Percentiles rank a stretch among this genome's conserved stretches.
These are phyloP conservation scores for Wallacemonas rigidus DNA, from an alignment of 208 protist species.

Conservation along the genomic window DNA sequence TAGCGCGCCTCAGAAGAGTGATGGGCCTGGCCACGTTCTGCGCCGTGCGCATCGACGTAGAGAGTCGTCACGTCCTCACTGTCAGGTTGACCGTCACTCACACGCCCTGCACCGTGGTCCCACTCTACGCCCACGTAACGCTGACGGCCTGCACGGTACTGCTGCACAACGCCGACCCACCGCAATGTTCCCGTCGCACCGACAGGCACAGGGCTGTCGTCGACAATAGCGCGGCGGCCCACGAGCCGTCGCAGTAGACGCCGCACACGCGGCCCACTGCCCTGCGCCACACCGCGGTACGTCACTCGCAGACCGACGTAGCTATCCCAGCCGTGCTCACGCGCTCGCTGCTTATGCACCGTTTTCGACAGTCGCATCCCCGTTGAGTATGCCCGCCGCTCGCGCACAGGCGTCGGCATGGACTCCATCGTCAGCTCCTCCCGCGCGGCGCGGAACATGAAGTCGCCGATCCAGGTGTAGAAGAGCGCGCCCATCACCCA, in stretches of 20 bases:
- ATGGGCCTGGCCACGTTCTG: background rate
- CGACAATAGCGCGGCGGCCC: background rate
- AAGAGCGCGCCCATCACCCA: slow-evolving; percentile 21
- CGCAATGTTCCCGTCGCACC: slow-evolving; percentile 33
- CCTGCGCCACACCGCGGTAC: background rate
- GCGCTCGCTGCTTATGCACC: slow-evolving; percentile 25
- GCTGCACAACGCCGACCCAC: slow-evolving; percentile 54
- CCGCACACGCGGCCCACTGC: background rate
- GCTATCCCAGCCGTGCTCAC: slow-evolving; percentile 31
- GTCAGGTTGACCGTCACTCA: too few relatives aligned
- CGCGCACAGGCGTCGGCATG: slow-evolving; percentile 23
- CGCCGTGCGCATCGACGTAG: background rate
- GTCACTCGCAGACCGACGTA: slow-evolving; percentile 30
- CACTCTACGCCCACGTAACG: slow-evolving; percentile 62
- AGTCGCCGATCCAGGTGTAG: slow-evolving; percentile 40
- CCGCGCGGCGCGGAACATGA: slow-evolving; percentile 29
- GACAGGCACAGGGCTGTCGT: background rate
- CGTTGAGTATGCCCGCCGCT: slow-evolving; percentile 21
- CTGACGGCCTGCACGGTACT: slow-evolving; percentile 28
- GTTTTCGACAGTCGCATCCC: slow-evolving; percentile 19
- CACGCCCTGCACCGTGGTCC: slow-evolving; percentile 22
- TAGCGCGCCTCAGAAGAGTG: background rate
- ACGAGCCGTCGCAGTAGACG: background rate
- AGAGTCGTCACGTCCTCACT: background rate
- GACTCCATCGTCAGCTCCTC: slow-evolving; percentile 32